A percentile compares a stretch with the other conserved stretches of the same genome.
phyloP scores from a whole-genome alignment of 805 yeast species.

The Lachancea sp. region DNA sequence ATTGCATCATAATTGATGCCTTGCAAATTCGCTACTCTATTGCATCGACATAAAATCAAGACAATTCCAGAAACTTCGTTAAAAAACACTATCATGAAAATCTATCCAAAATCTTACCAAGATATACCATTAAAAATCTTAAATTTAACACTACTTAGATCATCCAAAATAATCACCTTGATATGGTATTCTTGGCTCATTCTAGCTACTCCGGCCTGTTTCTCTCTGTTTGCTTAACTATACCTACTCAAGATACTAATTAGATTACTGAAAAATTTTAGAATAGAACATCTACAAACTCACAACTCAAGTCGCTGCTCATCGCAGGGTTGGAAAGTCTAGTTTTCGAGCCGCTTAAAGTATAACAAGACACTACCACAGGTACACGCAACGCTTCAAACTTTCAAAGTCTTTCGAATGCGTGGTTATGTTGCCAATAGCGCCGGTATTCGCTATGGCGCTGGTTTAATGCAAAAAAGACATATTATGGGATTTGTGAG shows the following conservation, averaged over 20 bases:
- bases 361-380: not conserved
- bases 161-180: too few species aligned
- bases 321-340: not conserved
- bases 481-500: conserved; percentile 35
- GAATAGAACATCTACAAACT: not conserved
- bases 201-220: too few species aligned
- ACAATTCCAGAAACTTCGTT: too few species aligned
- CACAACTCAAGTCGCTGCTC: not conserved
- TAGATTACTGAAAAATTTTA: not conserved
- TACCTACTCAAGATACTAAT: not conserved
- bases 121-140: too few species aligned
- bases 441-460: not conserved
- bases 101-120: too few species aligned
- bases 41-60: too few species aligned
- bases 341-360: not conserved
- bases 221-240: too few species aligned
- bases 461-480: conserved; percentile 12
- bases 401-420: not conserved
- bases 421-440: conserved; percentile 1
- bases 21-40: too few species aligned
- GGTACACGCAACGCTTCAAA: not conserved
- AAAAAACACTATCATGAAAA: too few species aligned
- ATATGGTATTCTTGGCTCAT: too few species aligned
- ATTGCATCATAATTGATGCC: too few species aligned
- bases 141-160: too few species aligned